Evolutionary conservation across 2,329 filamentous ascomycete genomes (phyloP).

Genomic region (Epichloe scottii): DNA sequence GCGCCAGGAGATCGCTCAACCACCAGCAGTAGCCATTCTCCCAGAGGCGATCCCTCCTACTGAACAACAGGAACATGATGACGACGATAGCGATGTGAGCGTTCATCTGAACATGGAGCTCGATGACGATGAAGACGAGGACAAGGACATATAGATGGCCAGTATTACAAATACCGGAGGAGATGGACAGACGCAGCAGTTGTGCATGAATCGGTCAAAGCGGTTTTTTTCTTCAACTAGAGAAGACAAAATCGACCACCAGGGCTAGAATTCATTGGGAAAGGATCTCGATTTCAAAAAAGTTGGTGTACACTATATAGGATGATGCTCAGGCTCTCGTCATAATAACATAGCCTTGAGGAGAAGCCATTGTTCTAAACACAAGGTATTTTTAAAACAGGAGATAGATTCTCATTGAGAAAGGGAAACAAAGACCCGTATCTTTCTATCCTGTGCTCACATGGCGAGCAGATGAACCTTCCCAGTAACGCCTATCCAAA

Average conservation of each 20-base stretch:
- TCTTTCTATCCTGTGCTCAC: too few species aligned
- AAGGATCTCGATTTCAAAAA: background rate
- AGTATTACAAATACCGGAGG: background rate
- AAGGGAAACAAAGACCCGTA: too few species aligned
- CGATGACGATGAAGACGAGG: slow-evolving; percentile 37
- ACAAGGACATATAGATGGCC: slow-evolving; percentile 14
- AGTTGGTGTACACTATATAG: background rate
- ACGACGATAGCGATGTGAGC: slow-evolving; percentile 36
- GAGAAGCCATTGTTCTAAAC: background rate
- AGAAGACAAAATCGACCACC: too few species aligned
- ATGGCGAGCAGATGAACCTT: background rate
- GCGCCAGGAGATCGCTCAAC: slow-evolving; percentile 26
- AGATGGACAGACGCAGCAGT: background rate
- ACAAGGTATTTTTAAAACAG: too few species aligned
- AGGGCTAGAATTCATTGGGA: background rate
- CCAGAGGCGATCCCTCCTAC: slow-evolving; percentile 11
- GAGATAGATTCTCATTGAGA: too few species aligned
- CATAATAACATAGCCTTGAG: background rate
- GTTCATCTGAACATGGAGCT: slow-evolving; percentile 48
- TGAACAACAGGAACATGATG: slow-evolving; percentile 24
- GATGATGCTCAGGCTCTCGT: background rate
- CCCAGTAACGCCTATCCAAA: background rate
- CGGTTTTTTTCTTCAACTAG: too few species aligned
- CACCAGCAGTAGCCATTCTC: slow-evolving; percentile 2
- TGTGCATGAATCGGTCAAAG: too few species aligned